phyloP scores from a whole-genome alignment of 2,329 filamentous ascomycete genomes.

The Fusarium guadeloupense region DNA sequence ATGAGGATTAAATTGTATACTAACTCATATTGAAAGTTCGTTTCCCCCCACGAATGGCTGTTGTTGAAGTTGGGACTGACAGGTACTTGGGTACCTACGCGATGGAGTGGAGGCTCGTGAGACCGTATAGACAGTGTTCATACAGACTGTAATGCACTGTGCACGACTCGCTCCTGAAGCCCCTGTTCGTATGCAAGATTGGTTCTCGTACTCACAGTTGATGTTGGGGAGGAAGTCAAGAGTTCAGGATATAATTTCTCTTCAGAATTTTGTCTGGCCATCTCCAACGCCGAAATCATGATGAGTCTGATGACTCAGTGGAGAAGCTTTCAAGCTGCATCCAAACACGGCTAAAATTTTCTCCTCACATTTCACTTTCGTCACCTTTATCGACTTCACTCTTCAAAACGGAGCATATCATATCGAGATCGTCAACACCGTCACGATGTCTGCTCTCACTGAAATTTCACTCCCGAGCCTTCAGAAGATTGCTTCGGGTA shows the following conservation, averaged over 20 bases:
- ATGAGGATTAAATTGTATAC: no score
- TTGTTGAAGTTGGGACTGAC: not conserved
- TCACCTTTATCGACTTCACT: slow-evolving; percentile 18
- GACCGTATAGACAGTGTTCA: not conserved
- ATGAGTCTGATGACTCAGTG: slow-evolving; percentile 31
- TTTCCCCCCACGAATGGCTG: not conserved
- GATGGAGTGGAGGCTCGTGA: slow-evolving; percentile 2
- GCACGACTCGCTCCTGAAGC: slow-evolving; percentile 5
- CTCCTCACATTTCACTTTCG: slow-evolving; percentile 31
- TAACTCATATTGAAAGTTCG: not conserved
- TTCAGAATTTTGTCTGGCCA: not conserved
- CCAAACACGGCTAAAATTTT: slow-evolving; percentile 37
- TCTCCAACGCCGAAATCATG: slow-evolving; percentile 5
- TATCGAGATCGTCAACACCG: not conserved
- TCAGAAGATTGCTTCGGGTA: slow-evolving; percentile 58
- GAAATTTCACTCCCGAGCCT: slow-evolving; percentile 45
- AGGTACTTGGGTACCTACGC: not conserved
- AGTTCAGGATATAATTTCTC: slow-evolving; percentile 1
- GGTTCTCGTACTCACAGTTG: not conserved
- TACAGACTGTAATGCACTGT: slow-evolving; percentile 7
- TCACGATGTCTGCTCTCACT: slow-evolving; percentile 30
- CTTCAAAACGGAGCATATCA: not conserved
- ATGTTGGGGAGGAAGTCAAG: slow-evolving; percentile 1
- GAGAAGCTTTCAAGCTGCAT: slow-evolving; percentile 30
- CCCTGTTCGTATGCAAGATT: slow-evolving; percentile 20